Conservation (phyloP, 306 rosid species). For the Ceratonia siliqua region DNA sequence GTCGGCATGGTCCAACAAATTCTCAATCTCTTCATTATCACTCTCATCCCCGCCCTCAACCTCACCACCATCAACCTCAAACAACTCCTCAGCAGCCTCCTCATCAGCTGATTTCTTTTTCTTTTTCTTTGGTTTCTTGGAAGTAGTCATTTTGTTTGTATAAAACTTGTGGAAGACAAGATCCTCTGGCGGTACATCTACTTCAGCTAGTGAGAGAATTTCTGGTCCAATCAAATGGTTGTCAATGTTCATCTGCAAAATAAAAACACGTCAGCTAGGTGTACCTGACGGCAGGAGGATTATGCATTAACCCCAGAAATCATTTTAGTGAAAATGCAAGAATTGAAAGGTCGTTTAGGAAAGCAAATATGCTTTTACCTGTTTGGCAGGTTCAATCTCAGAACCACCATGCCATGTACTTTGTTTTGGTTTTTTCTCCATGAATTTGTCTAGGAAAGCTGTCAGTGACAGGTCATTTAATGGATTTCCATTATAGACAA, state of each 20-base stretch:
- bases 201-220: slow-evolving; percentile 79
- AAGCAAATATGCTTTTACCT: slow-evolving; percentile 50
- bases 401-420: slow-evolving; percentile 96
- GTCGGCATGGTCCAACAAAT: slow-evolving; percentile 69
- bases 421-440: slow-evolving; percentile 93
- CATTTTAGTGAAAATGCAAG: slow-evolving; percentile 1
- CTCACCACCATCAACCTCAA: slow-evolving; percentile 54
- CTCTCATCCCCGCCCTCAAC: slow-evolving; percentile 75
- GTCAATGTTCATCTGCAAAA: slow-evolving; percentile 69
- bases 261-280: slow-evolving; percentile 30
- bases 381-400: slow-evolving; percentile 89
- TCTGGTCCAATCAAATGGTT: slow-evolving; percentile 74
- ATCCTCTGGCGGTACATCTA: slow-evolving; percentile 90
- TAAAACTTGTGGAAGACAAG: slow-evolving; percentile 95
- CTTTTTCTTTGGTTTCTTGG: slow-evolving; percentile 75
- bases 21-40: slow-evolving; percentile 85
- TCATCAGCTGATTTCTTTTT: slow-evolving; percentile 69
- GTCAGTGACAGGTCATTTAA: slow-evolving; percentile 70
- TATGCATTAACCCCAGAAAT: slow-evolving; percentile 7
- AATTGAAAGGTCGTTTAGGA: slow-evolving; percentile 1
- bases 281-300: background rate
- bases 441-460: slow-evolving; percentile 93
- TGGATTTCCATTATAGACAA: slow-evolving; percentile 90
- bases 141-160: slow-evolving; percentile 65
- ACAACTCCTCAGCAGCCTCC: slow-evolving; percentile 66